Evolutionary conservation across 192 early-diverging fungal species (phyloP).

Genomic region (Coemansia sp.): DNA sequence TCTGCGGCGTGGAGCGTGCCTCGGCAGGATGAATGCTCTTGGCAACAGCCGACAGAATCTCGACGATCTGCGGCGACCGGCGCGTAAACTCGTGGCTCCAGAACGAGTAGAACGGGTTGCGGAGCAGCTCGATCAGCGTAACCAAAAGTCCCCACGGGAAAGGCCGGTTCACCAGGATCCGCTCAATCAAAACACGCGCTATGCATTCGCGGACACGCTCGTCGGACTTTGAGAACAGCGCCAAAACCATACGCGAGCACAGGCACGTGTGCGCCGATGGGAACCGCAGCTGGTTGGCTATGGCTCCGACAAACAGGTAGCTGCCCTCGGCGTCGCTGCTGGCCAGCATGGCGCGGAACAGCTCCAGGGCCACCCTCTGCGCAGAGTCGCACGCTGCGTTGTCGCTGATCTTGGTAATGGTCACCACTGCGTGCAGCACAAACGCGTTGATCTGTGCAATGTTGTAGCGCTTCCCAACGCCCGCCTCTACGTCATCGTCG

Average conservation of each 20-base stretch:
- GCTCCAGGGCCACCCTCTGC: conserved; percentile 69
- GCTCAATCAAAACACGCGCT: conserved; percentile 90
- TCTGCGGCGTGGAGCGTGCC: conserved; percentile 15
- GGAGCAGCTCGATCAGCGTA: conserved; percentile 96
- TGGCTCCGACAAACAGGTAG: conserved; percentile 86
- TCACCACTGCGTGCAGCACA: conserved; percentile 84
- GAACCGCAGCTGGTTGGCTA: conserved; percentile 95
- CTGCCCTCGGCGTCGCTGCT: conserved; percentile 67
- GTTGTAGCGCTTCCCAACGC: conserved; percentile 61
- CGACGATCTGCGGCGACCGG: conserved; percentile 50
- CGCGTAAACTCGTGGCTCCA: conserved; percentile 67
- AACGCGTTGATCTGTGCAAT: conserved; percentile 79
- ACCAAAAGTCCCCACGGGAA: conserved; percentile 97
- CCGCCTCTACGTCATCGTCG: background rate
- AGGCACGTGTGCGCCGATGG: conserved; percentile 97
- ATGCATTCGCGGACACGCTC: conserved; percentile 93
- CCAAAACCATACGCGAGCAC: conserved; percentile 85
- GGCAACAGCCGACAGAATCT: conserved; percentile 55
- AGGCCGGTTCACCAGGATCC: conserved; percentile 93
- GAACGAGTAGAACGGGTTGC: conserved; percentile 80
- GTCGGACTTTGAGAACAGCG: conserved; percentile 69
- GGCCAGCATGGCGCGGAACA: conserved; percentile 76
- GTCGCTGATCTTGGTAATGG: conserved; percentile 61
- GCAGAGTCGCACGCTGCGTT: conserved; percentile 29
- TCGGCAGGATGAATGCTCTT: conserved; percentile 48